Base-by-base conservation (phyloP, 2,329 filamentous ascomycete genomes). In the Pseudovirgaria hyperparasitica region DNA sequence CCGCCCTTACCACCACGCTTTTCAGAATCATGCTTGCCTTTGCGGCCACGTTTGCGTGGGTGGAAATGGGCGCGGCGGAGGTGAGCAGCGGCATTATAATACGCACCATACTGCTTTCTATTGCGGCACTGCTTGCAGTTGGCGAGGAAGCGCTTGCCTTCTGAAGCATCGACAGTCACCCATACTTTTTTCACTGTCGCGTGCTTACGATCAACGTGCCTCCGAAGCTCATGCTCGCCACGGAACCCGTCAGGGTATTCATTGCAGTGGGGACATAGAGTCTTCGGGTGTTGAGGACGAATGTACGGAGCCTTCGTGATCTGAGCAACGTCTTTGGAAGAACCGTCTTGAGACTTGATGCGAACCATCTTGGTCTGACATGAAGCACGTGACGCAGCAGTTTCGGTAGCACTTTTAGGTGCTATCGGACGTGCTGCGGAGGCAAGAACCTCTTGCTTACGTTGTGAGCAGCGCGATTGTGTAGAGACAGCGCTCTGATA, bases 21-120 rank as follows among this genome's bases (percentile, higher is more conserved):
- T 50, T 73, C 66, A n/a, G n/a, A n/a, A 34, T 66, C 67, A 31
- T 67, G 64, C 44, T 70, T 70, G 24, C 65, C 63, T 40, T 59
- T 59, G 25, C 68, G 56, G 6, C 69, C 70, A 13, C 67, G 60
- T 46, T 70, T 68, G 39, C 68, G 65, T 2, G 70, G 76, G 46
- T 79, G 81, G 63, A 94, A 96, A 50, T 96, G 87, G 1, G 79
- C 78, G 26, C 87, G 75, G 22, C 86, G 71, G 6, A 96, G 67
- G 49, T 96, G 87, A 1, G 85, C 87, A 0, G 85, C 85, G 1
- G 86, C 87, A 43, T 96, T 96, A 58, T 96, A 94, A 57, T 94
- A 90, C 10, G 81, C 82, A 4, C 80, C 80, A 42, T 96, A 96
- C 32, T 71, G 68, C 61, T 93, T 94, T 29, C 67, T 59, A 23